Conservation (phyloP, 2,329 filamentous ascomycete genomes). For the Alternaria hordeiaustralica region DNA sequence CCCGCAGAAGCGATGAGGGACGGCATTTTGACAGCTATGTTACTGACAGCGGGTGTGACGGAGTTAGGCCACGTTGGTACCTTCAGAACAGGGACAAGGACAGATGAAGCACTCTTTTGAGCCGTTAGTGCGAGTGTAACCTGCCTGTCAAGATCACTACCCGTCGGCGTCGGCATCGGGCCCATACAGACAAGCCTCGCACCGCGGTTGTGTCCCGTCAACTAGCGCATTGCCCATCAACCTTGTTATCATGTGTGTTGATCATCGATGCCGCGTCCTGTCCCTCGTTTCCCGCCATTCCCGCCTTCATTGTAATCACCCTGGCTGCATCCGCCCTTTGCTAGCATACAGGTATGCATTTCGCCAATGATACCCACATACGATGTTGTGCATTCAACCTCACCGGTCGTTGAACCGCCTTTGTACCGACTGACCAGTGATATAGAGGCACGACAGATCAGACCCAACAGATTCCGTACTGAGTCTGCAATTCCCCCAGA, state of each 20-base stretch:
- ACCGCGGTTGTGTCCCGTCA: slow-evolving; percentile 30
- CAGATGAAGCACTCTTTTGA: slow-evolving; percentile 11
- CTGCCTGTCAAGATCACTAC: slow-evolving; percentile 38
- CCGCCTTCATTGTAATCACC: slow-evolving; percentile 28
- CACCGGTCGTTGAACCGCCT: slow-evolving; percentile 14
- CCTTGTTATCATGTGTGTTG: slow-evolving; percentile 25
- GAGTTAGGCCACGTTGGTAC: slow-evolving; percentile 36
- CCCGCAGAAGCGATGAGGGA: slow-evolving; percentile 33
- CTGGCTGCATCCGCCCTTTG: slow-evolving; percentile 23
- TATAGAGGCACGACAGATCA: slow-evolving; percentile 13
- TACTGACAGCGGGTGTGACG: slow-evolving; percentile 42
- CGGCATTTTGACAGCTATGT: slow-evolving; percentile 42
- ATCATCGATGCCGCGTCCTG: slow-evolving; percentile 34
- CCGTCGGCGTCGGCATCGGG: slow-evolving; percentile 23
- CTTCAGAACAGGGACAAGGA: slow-evolving; percentile 17
- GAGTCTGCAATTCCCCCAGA: slow-evolving; percentile 28
- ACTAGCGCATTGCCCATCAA: slow-evolving; percentile 30
- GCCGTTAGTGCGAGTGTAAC: slow-evolving; percentile 34
- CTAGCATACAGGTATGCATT: slow-evolving; percentile 15
- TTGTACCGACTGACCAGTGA: slow-evolving; percentile 4
- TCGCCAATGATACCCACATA: neutral
- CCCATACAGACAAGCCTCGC: slow-evolving; percentile 18
- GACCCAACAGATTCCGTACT: slow-evolving; percentile 21
- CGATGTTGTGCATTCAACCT: neutral
- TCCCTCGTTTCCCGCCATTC: slow-evolving; percentile 38